Base-by-base conservation (phyloP, 23 red algal species). In the Gracilaria caudata region DNA sequence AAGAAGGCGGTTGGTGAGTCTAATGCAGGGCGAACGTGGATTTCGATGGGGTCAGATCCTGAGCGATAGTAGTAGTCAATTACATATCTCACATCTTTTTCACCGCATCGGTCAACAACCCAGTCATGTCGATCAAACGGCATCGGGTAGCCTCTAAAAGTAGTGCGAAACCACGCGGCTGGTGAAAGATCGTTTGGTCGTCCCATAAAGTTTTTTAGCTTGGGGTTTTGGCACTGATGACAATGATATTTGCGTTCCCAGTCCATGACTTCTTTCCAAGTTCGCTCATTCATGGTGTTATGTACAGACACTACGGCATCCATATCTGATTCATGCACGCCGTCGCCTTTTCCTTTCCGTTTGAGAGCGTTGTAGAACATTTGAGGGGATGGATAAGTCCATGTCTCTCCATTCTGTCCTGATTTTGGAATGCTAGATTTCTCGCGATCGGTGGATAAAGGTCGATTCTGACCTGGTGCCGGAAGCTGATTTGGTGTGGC, bases 91-190 rank as follows among this genome's bases (percentile, higher is more conserved):
- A 65, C 93, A 12, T 94, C 81, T 24, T 63, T 25, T 32, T 64
- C 84, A 20, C 93, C 93, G 71, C 93, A 95, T 28, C 93, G 84
- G 60, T 95, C 93, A 2, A 95, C 63, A 20, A 88, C 51, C 93
- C 93, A 95, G 70, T 95, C 93, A 66, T 95, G 93, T 8, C 93
- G 63, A 84, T 95, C 93, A 76, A 95, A 95, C 61, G 93, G 93
- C 55, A 33, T 58, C 21, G 82, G 82, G 65, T 95, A 92, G 14
- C 86, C 80, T 45, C 90, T n/a, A 51, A 95, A 54, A 33, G 46
- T 64, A 41, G 61, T 66, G 14, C 87, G 72, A 34, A 90, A 78
- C 70, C 93, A 66, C 9, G 93, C 84, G 9, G 86, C 87, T 4
- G 93, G 93, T n/a, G 93, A 95, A 38, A 89, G 80, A 41, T 95